A percentile compares a stretch with the other conserved stretches of the same genome.
Evolutionary conservation across 1,139 yeast species (phyloP).

Genomic region (Kazachstania sp.): DNA sequence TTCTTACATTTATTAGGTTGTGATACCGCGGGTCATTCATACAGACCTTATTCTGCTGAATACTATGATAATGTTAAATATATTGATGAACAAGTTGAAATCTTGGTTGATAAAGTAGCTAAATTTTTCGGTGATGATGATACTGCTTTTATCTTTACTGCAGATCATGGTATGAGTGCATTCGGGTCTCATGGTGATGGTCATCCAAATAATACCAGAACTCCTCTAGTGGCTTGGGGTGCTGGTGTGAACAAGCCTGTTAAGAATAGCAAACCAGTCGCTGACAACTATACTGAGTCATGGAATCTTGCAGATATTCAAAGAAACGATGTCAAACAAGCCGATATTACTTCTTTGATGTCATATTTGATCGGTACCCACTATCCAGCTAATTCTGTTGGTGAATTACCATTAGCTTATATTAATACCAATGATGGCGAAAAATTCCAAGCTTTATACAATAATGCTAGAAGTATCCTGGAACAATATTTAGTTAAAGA

Average conservation of each 20-base stretch:
- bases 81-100: conserved; percentile 60
- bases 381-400: conserved; percentile 92
- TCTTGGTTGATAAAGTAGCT: conserved; percentile 57
- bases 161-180: conserved; percentile 99
- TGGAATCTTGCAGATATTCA: conserved; percentile 69
- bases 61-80: conserved; percentile 87
- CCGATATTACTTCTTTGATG: conserved; percentile 93
- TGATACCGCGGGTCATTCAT: conserved; percentile 95
- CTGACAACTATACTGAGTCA: conserved; percentile 49
- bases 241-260: conserved; percentile 81
- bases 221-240: conserved; percentile 97
- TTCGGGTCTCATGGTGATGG: conserved; percentile 99
- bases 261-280: conserved; percentile 33
- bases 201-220: conserved; percentile 93
- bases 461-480: conserved; percentile 71
- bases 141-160: conserved; percentile 89
- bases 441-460: conserved; percentile 66
- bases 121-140: conserved; percentile 75
- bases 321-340: conserved; percentile 89
- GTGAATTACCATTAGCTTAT: conserved; percentile 76
- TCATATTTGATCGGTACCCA: conserved; percentile 81
- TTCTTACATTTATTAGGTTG: conserved; percentile 89
- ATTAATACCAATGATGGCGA: conserved; percentile 48
- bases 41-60: conserved; percentile 91
- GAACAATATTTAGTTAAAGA: conserved; percentile 92